Conservation (phyloP, 352 stramenopile species). For the Phytophthora pisi region DNA sequence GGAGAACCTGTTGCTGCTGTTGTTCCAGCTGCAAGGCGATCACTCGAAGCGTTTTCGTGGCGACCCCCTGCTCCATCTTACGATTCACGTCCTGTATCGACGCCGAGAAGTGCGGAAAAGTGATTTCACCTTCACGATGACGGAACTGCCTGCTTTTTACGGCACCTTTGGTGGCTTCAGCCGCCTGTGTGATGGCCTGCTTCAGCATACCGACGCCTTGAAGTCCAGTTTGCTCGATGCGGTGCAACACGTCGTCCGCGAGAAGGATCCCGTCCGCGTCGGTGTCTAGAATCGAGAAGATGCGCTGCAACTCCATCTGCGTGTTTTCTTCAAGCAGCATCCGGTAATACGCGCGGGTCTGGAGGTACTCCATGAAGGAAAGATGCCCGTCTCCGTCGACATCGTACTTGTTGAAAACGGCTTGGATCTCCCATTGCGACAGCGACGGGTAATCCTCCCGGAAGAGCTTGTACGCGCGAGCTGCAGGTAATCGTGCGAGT, state of each 20-base stretch:
- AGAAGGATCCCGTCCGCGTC: conserved; percentile 64
- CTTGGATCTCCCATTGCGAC: conserved; percentile 66
- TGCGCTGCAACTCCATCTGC: conserved; percentile 57
- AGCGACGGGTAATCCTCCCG: conserved; percentile 65
- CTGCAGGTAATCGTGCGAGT: conserved; percentile 36
- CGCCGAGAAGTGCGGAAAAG: conserved; percentile 60
- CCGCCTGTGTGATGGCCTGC: conserved; percentile 52
- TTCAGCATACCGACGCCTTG: conserved; percentile 51
- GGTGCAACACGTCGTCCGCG: conserved; percentile 50
- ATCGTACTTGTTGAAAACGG: conserved; percentile 65
- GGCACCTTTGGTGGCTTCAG: conserved; percentile 44
- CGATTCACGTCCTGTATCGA: conserved; percentile 73
- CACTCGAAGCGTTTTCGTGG: conserved; percentile 57
- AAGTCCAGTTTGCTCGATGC: conserved; percentile 60
- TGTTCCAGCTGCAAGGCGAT: conserved; percentile 52
- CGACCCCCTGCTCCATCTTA: conserved; percentile 66
- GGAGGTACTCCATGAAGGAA: conserved; percentile 62
- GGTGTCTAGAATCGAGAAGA: conserved; percentile 70
- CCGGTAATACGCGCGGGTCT: conserved; percentile 59
- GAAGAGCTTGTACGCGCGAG: conserved; percentile 64
- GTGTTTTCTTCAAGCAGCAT: conserved; percentile 61
- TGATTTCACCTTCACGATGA: conserved; percentile 64
- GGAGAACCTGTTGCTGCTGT: conserved; percentile 21
- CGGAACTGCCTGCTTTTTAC: conserved; percentile 19
- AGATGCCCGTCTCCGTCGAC: conserved; percentile 63